These are phyloP conservation scores for Aphanomyces stellatus DNA, from an alignment of 352 stramenopile species.

Conservation along the genomic window DNA sequence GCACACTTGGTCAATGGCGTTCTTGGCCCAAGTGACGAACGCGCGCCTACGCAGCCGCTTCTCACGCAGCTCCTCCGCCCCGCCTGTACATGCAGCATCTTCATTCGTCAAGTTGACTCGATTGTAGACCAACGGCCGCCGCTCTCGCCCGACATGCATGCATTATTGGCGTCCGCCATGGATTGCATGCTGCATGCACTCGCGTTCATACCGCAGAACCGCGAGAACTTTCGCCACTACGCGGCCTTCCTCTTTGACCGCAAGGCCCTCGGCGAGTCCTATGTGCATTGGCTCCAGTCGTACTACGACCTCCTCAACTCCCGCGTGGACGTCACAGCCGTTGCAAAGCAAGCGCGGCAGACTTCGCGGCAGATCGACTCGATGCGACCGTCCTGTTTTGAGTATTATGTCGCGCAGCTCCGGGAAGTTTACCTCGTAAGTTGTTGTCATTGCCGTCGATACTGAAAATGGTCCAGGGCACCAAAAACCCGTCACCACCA, in stretches of 20 bases:
- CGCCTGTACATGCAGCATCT: not conserved
- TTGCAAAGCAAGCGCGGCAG: not conserved
- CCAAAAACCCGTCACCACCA: not conserved
- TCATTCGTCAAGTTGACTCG: not conserved
- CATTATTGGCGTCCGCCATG: not conserved
- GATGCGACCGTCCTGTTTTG: not conserved
- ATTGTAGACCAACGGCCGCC: not conserved
- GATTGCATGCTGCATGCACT: not conserved
- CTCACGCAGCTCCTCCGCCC: not conserved
- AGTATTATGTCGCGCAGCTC: conserved; percentile 13
- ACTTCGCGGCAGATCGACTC: not conserved
- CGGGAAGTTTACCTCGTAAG: conserved; percentile 11
- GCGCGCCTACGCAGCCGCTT: not conserved
- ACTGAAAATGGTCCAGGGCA: not conserved
- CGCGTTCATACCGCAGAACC: not conserved
- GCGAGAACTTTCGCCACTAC: not conserved
- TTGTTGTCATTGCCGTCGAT: not conserved
- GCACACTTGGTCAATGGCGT: not conserved
- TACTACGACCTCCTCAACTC: not conserved
- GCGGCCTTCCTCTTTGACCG: conserved; percentile 5
- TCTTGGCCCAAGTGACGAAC: not conserved
- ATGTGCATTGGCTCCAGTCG: not conserved
- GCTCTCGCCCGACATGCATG: not conserved
- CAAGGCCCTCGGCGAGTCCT: not conserved
- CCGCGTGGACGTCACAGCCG: not conserved